These are phyloP conservation scores for Naganishia vishniacii DNA, from an alignment of 768 basidiomycete genomes.

Conservation along the genomic window DNA sequence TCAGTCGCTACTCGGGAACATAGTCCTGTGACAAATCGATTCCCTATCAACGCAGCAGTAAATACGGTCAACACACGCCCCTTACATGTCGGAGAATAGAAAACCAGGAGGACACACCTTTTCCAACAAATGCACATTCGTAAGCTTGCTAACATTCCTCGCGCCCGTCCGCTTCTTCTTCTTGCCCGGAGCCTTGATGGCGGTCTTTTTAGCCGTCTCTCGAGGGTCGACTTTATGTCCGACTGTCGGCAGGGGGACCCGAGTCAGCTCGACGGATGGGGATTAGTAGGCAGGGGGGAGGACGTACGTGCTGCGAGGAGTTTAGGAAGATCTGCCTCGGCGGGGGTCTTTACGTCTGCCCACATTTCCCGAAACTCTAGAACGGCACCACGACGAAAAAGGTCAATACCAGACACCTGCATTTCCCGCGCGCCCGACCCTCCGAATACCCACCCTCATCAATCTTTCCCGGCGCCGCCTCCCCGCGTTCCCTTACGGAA, in stretches of 20 bases:
- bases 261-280: neutral
- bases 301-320: constrained; percentile 23
- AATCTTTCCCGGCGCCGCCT: constrained; percentile 23
- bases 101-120: too few relatives aligned
- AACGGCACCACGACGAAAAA: neutral
- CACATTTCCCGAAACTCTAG: constrained; percentile 26
- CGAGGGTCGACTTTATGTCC: constrained; percentile 23
- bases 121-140: constrained; percentile 28
- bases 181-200: constrained; percentile 24
- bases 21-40: too few relatives aligned
- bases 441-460: constrained; percentile 25
- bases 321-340: constrained; percentile 18
- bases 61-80: too few relatives aligned
- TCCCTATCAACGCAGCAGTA: too few relatives aligned
- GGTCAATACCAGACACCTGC: too few relatives aligned
- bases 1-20: too few relatives aligned
- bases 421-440: too few relatives aligned
- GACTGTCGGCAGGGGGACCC: constrained; percentile 8
- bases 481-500: constrained; percentile 17
- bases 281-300: too few relatives aligned
- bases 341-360: constrained; percentile 21
- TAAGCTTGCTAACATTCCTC: constrained; percentile 27
- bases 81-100: too few relatives aligned
- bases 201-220: constrained; percentile 22
- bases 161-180: constrained; percentile 34